phyloP scores from a whole-genome alignment of 2,329 filamentous ascomycete genomes.

The Domatiomyces globalis region DNA sequence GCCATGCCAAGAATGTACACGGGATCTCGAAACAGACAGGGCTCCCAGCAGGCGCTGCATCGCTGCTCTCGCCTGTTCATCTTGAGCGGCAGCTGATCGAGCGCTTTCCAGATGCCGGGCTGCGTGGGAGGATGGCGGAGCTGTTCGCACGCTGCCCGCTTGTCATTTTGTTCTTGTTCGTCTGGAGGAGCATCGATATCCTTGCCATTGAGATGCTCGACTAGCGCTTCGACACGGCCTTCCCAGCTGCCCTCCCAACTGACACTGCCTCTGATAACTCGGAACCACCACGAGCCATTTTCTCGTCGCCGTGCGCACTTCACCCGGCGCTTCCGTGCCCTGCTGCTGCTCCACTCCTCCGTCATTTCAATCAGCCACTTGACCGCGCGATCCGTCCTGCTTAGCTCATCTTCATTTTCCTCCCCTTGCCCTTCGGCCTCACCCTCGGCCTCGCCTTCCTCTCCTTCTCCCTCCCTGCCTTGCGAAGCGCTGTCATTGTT shows the following conservation, averaged over 20 bases:
- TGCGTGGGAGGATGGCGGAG: not conserved
- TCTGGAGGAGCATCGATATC: not conserved
- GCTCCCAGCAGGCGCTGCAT: slow-evolving; percentile 10
- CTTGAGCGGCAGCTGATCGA: slow-evolving; percentile 7
- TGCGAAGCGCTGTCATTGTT: not conserved
- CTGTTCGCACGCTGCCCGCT: not conserved
- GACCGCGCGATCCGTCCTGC: slow-evolving; percentile 1
- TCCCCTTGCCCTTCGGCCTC: not conserved
- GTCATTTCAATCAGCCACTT: slow-evolving; percentile 12
- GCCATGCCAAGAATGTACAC: slow-evolving; percentile 7
- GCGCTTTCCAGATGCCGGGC: slow-evolving; percentile 5
- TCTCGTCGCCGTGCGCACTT: slow-evolving; percentile 1
- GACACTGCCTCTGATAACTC: not conserved
- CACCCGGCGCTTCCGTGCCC: slow-evolving; percentile 4
- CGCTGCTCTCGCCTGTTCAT: slow-evolving; percentile 7
- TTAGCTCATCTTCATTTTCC: slow-evolving; percentile 1
- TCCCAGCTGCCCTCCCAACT: slow-evolving; percentile 4
- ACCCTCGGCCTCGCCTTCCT: not conserved
- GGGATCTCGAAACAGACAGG: slow-evolving; percentile 5
- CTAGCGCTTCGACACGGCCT: slow-evolving; percentile 7
- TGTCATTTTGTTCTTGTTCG: not conserved
- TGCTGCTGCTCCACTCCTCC: slow-evolving; percentile 11
- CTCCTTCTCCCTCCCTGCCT: not conserved
- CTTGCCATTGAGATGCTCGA: slow-evolving; percentile 2
- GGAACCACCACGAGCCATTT: slow-evolving; percentile 2